These are phyloP conservation scores for Lolium perenne DNA, from an alignment of 176 grass and related monocot species.

Conservation along the genomic window DNA sequence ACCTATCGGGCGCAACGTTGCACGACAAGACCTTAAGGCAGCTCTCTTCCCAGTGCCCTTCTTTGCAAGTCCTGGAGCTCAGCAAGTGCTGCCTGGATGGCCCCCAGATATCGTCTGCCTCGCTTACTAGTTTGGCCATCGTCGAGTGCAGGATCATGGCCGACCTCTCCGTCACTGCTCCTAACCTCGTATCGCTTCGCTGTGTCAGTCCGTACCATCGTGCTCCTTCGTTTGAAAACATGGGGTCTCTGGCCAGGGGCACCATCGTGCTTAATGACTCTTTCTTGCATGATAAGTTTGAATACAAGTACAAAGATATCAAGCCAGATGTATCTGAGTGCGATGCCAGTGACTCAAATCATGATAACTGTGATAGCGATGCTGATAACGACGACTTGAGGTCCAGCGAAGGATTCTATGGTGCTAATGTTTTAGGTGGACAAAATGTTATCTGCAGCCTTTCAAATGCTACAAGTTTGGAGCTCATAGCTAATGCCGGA, in stretches of 20 bases:
- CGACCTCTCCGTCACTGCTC: neutral
- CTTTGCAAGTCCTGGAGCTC: slow-evolving; percentile 28
- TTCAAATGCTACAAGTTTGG: slow-evolving; percentile 41
- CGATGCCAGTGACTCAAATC: neutral
- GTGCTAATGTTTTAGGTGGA: slow-evolving; percentile 13
- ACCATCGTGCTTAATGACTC: slow-evolving; percentile 6
- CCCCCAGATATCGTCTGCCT: slow-evolving; percentile 14
- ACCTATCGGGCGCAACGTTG: neutral
- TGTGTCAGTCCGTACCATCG: neutral
- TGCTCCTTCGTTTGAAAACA: slow-evolving; percentile 10
- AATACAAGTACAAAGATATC: neutral
- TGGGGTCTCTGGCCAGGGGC: neutral
- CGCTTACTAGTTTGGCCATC: neutral
- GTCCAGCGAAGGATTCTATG: neutral
- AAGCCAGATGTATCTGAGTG: neutral
- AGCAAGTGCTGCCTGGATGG: neutral
- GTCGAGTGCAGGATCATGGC: neutral
- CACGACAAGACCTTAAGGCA: neutral
- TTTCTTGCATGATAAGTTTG: neutral
- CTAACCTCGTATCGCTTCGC: neutral
- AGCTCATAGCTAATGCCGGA: slow-evolving; percentile 32
- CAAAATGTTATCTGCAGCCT: slow-evolving; percentile 29
- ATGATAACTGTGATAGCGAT: neutral
- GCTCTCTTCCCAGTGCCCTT: slow-evolving; percentile 26
- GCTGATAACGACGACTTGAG: neutral